Evolutionary conservation across 2,329 filamentous ascomycete species (phyloP), one percentile per base, ranked within the genome.

Genomic region (Aspergillus texensis): DNA sequence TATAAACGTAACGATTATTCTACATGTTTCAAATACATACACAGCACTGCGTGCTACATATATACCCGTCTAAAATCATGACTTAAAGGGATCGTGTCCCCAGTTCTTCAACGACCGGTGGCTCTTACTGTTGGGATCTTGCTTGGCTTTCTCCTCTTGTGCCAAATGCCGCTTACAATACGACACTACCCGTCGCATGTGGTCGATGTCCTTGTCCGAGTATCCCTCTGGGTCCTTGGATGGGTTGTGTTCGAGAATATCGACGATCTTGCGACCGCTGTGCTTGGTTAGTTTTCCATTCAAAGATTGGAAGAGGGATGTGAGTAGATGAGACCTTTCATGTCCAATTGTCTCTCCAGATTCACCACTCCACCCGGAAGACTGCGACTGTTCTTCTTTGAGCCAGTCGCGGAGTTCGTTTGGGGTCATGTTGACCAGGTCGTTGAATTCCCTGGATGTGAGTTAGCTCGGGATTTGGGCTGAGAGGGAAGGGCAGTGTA

Each of bases 111-210:
- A 75, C 5, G 83, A 86, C 32, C 83, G 85, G 55, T 89, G 88
- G 64, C 79, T 82, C 68, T 81, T 83, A 68, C 81, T 84, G n/a
- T 80, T 70, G 57, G 86, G 85, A 67, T 88, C 79, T 62, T 81
- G 77, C 69, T 89, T 88, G 39, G 80, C 81, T 65, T 82, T 84
- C 61, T 84, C 81, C 73, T 91, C 88, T 68, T 90, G 88, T 0
- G 88, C 88, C 0, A 91, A 77, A 76, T 90, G 88, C 5, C 88
- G 81, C 72, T 90, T 91, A 72, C 85, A 88, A 66, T 89, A 89
- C 0, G 87, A 81, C 0, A 89, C 87, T 0, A 89, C 88, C 67
- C 83, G 84, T 56, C 87, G 80, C 86, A 89, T 89, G 66, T 89
- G 88, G 55, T 82, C 75, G 24, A 89, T 75, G 60, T 86, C 83